Evolutionary conservation across 2,329 filamentous ascomycete genomes (phyloP).

Genomic region (Fusarium lyarnte): DNA sequence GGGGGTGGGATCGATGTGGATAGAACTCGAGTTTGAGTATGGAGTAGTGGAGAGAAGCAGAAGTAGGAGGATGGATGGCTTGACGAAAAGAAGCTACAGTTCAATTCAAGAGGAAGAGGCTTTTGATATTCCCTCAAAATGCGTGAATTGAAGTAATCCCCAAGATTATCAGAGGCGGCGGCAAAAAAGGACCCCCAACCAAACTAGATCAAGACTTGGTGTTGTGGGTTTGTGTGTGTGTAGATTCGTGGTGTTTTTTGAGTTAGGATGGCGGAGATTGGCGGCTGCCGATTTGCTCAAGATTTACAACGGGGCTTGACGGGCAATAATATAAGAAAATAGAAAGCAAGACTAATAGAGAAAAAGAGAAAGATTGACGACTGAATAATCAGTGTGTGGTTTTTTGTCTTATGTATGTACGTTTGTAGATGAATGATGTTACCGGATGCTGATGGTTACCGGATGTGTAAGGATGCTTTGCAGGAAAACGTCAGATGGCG

Average conservation of each 20-base stretch:
- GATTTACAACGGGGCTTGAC: slow-evolving; percentile 8
- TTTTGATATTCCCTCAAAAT: slow-evolving; percentile 22
- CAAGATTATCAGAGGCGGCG: slow-evolving; percentile 19
- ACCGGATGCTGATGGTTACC: slow-evolving; percentile 34
- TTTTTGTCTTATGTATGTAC: slow-evolving; percentile 15
- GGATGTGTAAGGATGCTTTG: slow-evolving; percentile 29
- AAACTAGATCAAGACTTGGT: slow-evolving; percentile 17
- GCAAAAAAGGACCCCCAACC: slow-evolving; percentile 17
- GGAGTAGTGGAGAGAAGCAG: slow-evolving; percentile 3
- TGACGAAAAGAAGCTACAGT: not conserved
- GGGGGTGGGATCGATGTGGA: slow-evolving; percentile 20
- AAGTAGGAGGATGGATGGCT: not conserved
- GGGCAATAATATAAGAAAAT: not conserved
- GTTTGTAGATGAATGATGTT: slow-evolving; percentile 24
- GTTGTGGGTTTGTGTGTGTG: slow-evolving; percentile 16
- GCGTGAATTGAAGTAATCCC: slow-evolving; percentile 18
- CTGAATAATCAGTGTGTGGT: not conserved
- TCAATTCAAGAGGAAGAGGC: slow-evolving; percentile 3
- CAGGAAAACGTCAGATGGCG: slow-evolving; percentile 24
- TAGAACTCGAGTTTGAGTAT: not conserved
- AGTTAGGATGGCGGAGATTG: slow-evolving; percentile 23
- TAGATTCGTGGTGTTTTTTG: slow-evolving; percentile 14
- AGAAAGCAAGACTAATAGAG: not conserved
- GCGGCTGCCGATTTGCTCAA: slow-evolving; percentile 22
- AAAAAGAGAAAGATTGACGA: slow-evolving; percentile 1